A percentile compares a stretch with the other conserved stretches of the same genome.
These are phyloP conservation scores for Alnus rubra DNA, from an alignment of 306 rosid species.

Conservation along the genomic window DNA sequence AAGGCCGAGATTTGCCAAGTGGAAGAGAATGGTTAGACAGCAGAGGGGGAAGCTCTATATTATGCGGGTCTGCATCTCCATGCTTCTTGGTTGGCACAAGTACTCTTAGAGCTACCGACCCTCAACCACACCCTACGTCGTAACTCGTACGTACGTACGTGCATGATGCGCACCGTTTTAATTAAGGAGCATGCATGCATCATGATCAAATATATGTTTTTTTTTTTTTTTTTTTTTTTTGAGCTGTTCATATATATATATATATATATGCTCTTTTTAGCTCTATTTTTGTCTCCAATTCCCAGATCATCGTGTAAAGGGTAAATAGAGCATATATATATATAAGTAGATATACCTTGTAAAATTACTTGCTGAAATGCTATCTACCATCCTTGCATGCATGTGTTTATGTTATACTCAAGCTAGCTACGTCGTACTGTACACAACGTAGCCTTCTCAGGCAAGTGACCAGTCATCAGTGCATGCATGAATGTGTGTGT, in stretches of 20 bases:
- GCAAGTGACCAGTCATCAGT: not conserved
- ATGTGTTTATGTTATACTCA: too few relatives aligned
- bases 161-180: too few relatives aligned
- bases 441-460: not conserved
- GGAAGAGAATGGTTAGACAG: conserved; percentile 71
- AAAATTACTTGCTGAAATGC: not conserved
- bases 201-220: not conserved
- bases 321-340: too few relatives aligned
- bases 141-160: too few relatives aligned
- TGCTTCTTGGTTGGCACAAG: conserved; percentile 82
- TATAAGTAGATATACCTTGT: too few relatives aligned
- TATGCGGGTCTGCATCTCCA: conserved; percentile 72
- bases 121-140: too few relatives aligned
- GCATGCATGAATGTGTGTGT: not conserved
- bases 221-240: not conserved
- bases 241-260: too few relatives aligned
- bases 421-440: too few relatives aligned
- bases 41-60: conserved; percentile 78
- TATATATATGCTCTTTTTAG: not conserved
- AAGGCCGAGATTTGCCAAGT: conserved; percentile 52
- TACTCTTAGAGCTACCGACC: conserved; percentile 35
- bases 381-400: not conserved
- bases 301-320: not conserved
- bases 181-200: not conserved
- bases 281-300: not conserved